Conservation (phyloP, 208 protist species). For the Acanthamoeba castellanii region DNA sequence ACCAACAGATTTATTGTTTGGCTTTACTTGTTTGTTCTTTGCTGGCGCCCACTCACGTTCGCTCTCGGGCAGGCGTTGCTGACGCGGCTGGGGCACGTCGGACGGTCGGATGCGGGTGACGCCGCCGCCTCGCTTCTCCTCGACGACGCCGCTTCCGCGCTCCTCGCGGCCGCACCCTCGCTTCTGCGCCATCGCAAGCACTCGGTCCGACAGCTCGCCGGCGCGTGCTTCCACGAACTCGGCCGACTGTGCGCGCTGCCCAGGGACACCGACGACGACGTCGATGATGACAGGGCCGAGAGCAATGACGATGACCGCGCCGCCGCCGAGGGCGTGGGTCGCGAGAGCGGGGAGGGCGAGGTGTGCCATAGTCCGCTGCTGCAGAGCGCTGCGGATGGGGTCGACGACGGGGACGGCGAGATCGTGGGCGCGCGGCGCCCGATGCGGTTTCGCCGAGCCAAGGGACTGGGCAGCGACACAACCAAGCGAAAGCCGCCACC, state of each 20-base stretch:
- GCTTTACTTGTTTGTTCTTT: no score
- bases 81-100: no score
- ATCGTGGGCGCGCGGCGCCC: neutral
- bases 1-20: no score
- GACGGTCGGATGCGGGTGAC: neutral
- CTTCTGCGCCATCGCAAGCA: constrained; percentile 22
- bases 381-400: no score
- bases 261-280: neutral
- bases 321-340: no score
- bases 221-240: neutral
- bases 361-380: no score
- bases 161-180: neutral
- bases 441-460: neutral
- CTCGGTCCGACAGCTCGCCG: neutral
- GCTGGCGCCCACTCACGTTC: no score
- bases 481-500: no score
- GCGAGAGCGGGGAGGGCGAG: no score
- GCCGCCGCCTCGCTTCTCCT: neutral
- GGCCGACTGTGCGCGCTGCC: neutral
- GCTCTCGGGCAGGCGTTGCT: no score
- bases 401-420: neutral
- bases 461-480: no score
- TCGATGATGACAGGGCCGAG: neutral
- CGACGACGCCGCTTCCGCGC: neutral
- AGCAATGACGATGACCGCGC: neutral